Percentiles rank a stretch among this genome's conserved stretches.
Conservation (phyloP, 2,329 filamentous ascomycete genomes). For the Claviceps pazoutovae region DNA sequence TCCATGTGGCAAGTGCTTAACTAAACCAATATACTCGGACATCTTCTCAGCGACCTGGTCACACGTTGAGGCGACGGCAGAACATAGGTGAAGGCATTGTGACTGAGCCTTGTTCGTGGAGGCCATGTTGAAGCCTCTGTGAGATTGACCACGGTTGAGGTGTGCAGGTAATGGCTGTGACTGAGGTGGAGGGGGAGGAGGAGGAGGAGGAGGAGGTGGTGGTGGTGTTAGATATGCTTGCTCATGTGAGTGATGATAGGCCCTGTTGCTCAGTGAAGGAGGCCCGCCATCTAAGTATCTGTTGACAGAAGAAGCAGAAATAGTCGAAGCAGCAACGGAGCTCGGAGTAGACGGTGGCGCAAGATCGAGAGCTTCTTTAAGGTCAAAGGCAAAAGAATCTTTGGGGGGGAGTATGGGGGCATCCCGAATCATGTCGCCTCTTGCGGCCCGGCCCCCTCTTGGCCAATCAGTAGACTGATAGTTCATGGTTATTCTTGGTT, state of each 20-base stretch:
- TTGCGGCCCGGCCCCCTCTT: not conserved
- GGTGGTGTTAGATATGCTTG: not conserved
- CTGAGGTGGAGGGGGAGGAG: not conserved
- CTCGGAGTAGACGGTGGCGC: conserved; percentile 2
- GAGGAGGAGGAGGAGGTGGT: not conserved
- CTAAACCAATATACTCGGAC: conserved; percentile 47
- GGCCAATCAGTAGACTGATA: conserved; percentile 2
- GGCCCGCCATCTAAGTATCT: conserved; percentile 3
- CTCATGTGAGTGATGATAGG: not conserved
- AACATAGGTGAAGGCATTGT: conserved; percentile 32
- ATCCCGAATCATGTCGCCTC: not conserved
- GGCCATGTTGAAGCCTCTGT: conserved; percentile 6
- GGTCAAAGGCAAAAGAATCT: conserved; percentile 5
- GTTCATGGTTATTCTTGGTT: conserved; percentile 3
- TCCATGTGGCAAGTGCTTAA: conserved; percentile 38
- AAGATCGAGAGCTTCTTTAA: conserved; percentile 7
- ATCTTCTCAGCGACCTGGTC: conserved; percentile 52
- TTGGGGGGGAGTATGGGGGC: conserved; percentile 1
- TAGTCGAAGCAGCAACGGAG: conserved; percentile 3
- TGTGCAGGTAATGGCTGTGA: not conserved
- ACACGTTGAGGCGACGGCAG: conserved; percentile 42
- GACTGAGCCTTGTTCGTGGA: conserved; percentile 15
- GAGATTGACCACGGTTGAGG: not conserved
- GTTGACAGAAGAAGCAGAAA: conserved; percentile 2
- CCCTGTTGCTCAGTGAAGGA: not conserved